Conservation (phyloP, 495 filamentous ascomycete species). For the Corynascus novoguineensis region DNA sequence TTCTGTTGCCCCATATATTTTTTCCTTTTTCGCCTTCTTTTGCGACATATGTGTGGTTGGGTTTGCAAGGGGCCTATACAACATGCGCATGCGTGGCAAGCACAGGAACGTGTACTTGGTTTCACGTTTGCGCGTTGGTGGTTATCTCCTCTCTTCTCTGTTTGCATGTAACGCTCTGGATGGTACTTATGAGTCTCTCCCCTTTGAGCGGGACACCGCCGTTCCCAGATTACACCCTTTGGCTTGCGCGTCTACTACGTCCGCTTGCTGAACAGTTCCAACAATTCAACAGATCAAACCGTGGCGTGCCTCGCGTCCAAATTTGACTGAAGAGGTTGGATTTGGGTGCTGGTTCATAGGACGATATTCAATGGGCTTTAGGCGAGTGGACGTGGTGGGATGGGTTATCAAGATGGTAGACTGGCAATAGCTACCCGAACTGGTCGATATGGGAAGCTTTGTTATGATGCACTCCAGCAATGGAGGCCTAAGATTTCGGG, state of each 20-base stretch:
- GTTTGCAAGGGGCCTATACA: background rate
- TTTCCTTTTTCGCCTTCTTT: constrained; percentile 1
- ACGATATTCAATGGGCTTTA: too few species aligned
- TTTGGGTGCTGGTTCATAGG: too few species aligned
- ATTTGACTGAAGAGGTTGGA: background rate
- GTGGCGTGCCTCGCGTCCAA: background rate
- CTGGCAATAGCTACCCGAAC: background rate
- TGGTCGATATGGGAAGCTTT: background rate
- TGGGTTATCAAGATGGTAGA: too few species aligned
- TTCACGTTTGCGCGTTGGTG: background rate
- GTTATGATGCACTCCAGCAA: constrained; percentile 4
- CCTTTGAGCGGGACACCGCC: background rate
- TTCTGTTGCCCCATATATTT: background rate
- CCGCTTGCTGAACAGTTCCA: constrained; percentile 9
- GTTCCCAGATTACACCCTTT: background rate
- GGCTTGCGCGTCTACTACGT: constrained; percentile 1
- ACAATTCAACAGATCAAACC: background rate
- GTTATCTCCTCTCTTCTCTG: background rate
- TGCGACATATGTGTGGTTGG: background rate
- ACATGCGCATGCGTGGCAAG: background rate
- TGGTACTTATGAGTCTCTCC: background rate
- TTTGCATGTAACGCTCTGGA: background rate
- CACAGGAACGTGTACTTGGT: background rate
- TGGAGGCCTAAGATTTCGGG: constrained; percentile 2
- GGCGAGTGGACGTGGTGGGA: background rate